Evolutionary conservation across 805 yeast species (phyloP).

Genomic region (Lachancea sp.): DNA sequence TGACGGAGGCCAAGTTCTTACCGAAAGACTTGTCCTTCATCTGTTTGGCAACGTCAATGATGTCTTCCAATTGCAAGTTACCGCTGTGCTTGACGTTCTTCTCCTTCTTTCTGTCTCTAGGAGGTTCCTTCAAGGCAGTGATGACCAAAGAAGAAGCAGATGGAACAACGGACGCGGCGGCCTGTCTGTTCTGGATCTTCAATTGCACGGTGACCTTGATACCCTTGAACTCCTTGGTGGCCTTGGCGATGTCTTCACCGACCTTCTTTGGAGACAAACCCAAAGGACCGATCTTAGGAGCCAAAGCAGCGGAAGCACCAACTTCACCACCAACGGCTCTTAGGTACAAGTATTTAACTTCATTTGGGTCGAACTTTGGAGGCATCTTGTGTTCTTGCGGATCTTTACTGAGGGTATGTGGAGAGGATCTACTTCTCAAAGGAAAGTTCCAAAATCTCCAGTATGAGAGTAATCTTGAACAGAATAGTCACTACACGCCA

Average conservation of each 20-base stretch:
- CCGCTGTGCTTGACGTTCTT: conserved; percentile 99
- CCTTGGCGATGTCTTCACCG: conserved; percentile 99
- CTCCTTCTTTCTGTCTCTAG: conserved; percentile 99
- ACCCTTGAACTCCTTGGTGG: conserved; percentile 98
- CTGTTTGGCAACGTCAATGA: conserved; percentile 93
- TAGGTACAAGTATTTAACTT: conserved; percentile 96
- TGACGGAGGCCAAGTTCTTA: conserved; percentile 91
- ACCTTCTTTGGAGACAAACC: conserved; percentile 99
- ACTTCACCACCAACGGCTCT: conserved; percentile 99
- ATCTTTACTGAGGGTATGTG: conserved; percentile 13
- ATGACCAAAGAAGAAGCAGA: conserved; percentile 98
- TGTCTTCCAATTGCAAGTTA: conserved; percentile 95
- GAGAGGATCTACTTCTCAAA: conserved; percentile 1
- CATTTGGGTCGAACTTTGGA: conserved; percentile 98
- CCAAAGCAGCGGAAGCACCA: conserved; percentile 98
- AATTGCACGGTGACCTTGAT: conserved; percentile 98
- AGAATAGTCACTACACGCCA: neutral
- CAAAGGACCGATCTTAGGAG: conserved; percentile 99
- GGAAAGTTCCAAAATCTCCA: neutral
- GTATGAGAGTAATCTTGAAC: neutral
- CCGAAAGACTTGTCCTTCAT: conserved; percentile 98
- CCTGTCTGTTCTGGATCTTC: conserved; percentile 99
- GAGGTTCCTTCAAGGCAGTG: conserved; percentile 98
- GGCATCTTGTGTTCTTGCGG: conserved; percentile 54
- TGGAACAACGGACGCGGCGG: conserved; percentile 97